Conservation (phyloP, 2,329 filamentous ascomycete genomes). For the Penicillium sp. region DNA sequence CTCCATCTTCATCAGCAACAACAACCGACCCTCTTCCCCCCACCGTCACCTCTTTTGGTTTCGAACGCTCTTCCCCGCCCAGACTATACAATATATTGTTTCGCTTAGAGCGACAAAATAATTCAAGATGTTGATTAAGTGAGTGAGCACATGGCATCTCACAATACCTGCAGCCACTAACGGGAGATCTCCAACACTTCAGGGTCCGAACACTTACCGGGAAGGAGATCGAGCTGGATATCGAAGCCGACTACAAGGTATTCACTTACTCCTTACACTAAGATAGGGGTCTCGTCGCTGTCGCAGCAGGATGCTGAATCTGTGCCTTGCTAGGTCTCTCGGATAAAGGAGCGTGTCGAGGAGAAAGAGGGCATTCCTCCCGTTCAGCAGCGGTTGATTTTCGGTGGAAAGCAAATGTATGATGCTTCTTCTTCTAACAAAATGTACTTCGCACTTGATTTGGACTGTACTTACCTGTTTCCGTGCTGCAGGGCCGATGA, state of each 20-base stretch:
- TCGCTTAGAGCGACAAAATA: background rate
- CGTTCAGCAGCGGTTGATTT: constrained; percentile 94
- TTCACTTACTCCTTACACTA: background rate
- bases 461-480: constrained; percentile 8
- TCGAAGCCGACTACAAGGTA: constrained; percentile 93
- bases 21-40: constrained; percentile 19
- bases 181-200: constrained; percentile 19
- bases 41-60: constrained; percentile 19
- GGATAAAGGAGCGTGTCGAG: constrained; percentile 99
- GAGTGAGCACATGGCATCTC: constrained; percentile 25
- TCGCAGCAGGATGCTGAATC: constrained; percentile 4
- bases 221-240: constrained; percentile 98
- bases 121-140: constrained; percentile 59
- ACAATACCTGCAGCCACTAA: constrained; percentile 18
- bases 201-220: constrained; percentile 97
- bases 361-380: constrained; percentile 99
- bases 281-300: background rate
- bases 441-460: background rate
- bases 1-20: constrained; percentile 9
- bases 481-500: constrained; percentile 76
- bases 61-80: background rate
- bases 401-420: constrained; percentile 97
- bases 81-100: background rate
- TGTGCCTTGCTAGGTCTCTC: constrained; percentile 67
- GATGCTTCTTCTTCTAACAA: constrained; percentile 28